A percentile compares a stretch with the other conserved stretches of the same genome.
Conservation (phyloP, 768 basidiomycete species). For the Polyporus arcularius region DNA sequence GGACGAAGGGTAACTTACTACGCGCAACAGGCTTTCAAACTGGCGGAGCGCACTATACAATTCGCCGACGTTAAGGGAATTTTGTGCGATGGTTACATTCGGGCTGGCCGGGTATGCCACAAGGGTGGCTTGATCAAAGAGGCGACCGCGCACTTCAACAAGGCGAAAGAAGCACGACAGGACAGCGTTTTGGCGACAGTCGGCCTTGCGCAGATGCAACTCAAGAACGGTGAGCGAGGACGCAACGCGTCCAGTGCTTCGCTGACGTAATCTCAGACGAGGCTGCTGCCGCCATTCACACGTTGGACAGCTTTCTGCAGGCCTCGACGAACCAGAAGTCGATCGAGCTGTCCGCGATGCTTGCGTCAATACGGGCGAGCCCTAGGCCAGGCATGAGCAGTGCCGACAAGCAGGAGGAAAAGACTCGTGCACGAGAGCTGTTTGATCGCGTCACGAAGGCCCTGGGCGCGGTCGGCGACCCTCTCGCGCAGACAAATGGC, state of each 20-base stretch:
- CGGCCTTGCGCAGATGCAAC: constrained; percentile 84
- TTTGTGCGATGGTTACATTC: constrained; percentile 83
- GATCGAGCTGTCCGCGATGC: constrained; percentile 83
- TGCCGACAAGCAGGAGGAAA: constrained; percentile 72
- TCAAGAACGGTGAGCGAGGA: constrained; percentile 65
- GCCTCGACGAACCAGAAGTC: constrained; percentile 61
- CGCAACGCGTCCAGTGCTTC: neutral
- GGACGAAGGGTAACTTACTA: neutral
- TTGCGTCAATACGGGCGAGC: constrained; percentile 85
- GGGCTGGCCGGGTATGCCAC: constrained; percentile 81
- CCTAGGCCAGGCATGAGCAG: constrained; percentile 79
- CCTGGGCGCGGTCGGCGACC: constrained; percentile 61
- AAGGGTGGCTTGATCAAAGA: constrained; percentile 63
- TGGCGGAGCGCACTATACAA: constrained; percentile 92
- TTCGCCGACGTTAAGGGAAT: constrained; percentile 88
- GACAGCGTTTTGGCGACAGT: constrained; percentile 80
- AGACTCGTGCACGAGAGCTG: constrained; percentile 71
- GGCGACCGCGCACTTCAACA: constrained; percentile 70
- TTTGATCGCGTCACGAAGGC: constrained; percentile 74
- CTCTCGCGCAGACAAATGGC: constrained; percentile 35
- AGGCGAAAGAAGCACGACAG: constrained; percentile 66
- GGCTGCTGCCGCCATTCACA: constrained; percentile 81
- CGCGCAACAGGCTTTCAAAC: constrained; percentile 71
- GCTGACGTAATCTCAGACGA: constrained; percentile 54
- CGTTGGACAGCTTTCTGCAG: constrained; percentile 76